Evolutionary conservation across 257 asterid species (phyloP).

Genomic region (Solanum ossicruentum): DNA sequence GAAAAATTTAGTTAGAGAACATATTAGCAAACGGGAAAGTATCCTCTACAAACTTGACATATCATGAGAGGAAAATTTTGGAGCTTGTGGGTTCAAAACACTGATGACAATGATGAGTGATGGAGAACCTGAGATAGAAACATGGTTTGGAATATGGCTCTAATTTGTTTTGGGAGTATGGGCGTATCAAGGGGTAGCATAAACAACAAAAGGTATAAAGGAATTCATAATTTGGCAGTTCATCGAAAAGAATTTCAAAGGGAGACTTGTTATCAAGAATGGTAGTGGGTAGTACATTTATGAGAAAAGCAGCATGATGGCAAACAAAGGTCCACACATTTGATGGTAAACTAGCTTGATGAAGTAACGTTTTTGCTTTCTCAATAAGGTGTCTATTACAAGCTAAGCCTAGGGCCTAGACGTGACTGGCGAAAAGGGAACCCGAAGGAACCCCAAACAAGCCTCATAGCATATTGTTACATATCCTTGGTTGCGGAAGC

Average conservation of each 20-base stretch:
- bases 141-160: neutral
- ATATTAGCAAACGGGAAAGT: neutral
- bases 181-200: neutral
- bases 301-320: neutral
- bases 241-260: neutral
- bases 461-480: neutral
- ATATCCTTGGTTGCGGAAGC: too few relatives aligned
- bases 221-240: neutral
- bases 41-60: neutral
- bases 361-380: neutral
- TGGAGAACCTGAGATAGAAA: neutral
- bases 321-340: neutral
- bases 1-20: neutral
- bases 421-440: fast-evolving
- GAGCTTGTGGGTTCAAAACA: neutral
- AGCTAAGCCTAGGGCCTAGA: too few relatives aligned
- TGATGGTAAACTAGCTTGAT: neutral
- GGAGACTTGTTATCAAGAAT: too few relatives aligned
- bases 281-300: neutral
- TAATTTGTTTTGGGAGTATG: neutral
- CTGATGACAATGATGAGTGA: neutral
- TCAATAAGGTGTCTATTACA: neutral
- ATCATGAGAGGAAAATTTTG: neutral
- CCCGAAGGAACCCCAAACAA: too few relatives aligned
- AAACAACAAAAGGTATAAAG: neutral